phyloP scores from a whole-genome alignment of 352 stramenopile genomes.

The Pythium vanterpoolii region DNA sequence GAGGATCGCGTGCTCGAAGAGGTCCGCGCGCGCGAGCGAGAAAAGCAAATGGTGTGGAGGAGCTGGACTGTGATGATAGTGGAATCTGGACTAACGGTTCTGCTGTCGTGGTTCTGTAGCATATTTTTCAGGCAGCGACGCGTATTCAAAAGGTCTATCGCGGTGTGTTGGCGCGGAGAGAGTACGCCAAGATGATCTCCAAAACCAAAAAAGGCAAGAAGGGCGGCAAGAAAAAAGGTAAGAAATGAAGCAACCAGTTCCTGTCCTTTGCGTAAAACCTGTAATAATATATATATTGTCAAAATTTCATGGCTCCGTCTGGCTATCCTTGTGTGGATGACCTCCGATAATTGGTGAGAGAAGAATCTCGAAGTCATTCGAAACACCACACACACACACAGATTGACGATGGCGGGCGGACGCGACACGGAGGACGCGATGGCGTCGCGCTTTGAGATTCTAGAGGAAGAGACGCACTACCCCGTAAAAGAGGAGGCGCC shows the following conservation, averaged over 20 bases:
- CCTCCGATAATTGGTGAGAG: background rate
- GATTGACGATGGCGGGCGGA: conserved; percentile 14
- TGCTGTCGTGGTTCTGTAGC: conserved; percentile 24
- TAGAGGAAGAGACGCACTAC: conserved; percentile 85
- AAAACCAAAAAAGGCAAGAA: conserved; percentile 87
- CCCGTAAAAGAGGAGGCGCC: conserved; percentile 25
- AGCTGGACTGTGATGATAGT: background rate
- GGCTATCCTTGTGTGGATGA: background rate
- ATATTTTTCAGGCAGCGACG: conserved; percentile 66
- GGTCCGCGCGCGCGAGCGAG: conserved; percentile 62
- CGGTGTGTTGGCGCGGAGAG: conserved; percentile 52
- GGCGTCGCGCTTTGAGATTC: conserved; percentile 72
- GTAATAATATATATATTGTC: background rate
- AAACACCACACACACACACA: background rate
- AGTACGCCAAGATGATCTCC: conserved; percentile 69
- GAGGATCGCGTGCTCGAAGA: conserved; percentile 74
- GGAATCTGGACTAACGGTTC: background rate
- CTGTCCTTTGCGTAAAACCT: background rate
- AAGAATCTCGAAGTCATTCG: conserved; percentile 22
- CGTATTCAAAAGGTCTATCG: conserved; percentile 84
- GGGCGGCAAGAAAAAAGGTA: conserved; percentile 43
- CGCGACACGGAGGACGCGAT: conserved; percentile 17
- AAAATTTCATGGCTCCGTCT: no score
- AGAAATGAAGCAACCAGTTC: conserved; percentile 20
- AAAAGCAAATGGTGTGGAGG: conserved; percentile 62